Conservation (phyloP, 495 filamentous ascomycete species). For the Lasiosphaeria ovina region DNA sequence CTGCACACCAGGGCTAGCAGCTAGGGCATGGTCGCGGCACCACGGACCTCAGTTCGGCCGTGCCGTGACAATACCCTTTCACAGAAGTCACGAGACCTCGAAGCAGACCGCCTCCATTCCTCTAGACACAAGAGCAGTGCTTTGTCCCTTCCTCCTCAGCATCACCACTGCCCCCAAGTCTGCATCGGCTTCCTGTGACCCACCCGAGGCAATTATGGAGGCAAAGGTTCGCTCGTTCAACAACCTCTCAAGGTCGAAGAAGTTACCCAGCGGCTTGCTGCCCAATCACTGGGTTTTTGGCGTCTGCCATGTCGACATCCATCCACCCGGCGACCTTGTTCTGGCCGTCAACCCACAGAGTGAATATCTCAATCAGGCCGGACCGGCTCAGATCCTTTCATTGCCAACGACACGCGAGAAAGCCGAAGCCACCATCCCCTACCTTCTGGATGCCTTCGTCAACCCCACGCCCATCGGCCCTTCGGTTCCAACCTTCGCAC, state of each 20-base stretch:
- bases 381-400: not conserved
- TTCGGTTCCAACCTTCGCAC: not conserved
- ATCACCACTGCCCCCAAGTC: too few species aligned
- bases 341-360: not conserved
- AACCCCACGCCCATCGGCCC: not conserved
- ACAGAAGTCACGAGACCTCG: too few species aligned
- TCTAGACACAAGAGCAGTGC: too few species aligned
- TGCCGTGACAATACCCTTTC: too few species aligned
- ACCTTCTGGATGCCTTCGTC: constrained; percentile 8
- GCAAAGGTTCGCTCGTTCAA: constrained; percentile 7
- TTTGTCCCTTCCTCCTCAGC: too few species aligned
- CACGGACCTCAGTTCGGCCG: too few species aligned
- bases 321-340: not conserved
- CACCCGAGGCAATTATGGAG: not conserved
- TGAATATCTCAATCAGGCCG: not conserved
- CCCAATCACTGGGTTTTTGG: constrained; percentile 14
- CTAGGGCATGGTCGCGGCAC: too few species aligned
- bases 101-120: too few species aligned
- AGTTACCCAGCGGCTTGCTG: not conserved
- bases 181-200: too few species aligned
- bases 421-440: constrained; percentile 6
- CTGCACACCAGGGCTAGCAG: too few species aligned
- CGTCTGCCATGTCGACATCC: constrained; percentile 2
- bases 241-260: constrained; percentile 3
- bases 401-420: constrained; percentile 1